phyloP scores from a whole-genome alignment of 192 early-diverging fungal genomes.

The Chytriomyces sp. region DNA sequence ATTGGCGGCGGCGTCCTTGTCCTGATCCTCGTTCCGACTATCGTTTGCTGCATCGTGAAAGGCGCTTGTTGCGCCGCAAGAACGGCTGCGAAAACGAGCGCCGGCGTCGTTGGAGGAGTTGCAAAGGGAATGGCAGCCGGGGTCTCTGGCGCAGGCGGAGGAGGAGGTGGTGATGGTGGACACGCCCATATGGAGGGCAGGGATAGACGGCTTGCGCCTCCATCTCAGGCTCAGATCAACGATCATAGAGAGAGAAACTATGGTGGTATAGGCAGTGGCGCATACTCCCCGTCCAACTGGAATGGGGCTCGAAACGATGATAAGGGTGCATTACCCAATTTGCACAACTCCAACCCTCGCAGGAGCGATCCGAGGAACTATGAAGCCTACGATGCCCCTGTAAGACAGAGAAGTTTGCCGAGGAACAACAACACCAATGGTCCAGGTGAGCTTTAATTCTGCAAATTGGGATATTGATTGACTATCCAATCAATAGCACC shows the following conservation, averaged over 20 bases:
- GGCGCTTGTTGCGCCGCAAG: not conserved
- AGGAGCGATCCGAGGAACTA: not conserved
- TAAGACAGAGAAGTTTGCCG: not conserved
- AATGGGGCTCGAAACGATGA: not conserved
- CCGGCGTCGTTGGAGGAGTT: not conserved
- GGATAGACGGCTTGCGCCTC: not conserved
- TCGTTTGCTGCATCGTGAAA: conserved; percentile 15
- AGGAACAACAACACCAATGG: not conserved
- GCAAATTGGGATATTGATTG: not conserved
- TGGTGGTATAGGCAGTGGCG: not conserved
- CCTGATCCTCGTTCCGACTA: not conserved
- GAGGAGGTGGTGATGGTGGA: too few species aligned
- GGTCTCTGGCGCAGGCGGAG: not conserved
- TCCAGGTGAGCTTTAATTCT: not conserved
- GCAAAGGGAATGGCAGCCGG: not conserved
- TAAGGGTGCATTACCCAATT: not conserved
- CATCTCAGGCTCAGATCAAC: not conserved
- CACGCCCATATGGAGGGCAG: not conserved
- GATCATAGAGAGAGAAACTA: not conserved
- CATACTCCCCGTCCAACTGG: too few species aligned
- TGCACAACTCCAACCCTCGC: not conserved
- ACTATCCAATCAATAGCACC: not conserved
- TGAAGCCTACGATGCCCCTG: not conserved
- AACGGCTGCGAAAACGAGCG: not conserved
- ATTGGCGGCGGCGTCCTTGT: conserved; percentile 16